Evolutionary conservation across 2,329 filamentous ascomycete genomes (phyloP).

Genomic region (Ilyonectria robusta): DNA sequence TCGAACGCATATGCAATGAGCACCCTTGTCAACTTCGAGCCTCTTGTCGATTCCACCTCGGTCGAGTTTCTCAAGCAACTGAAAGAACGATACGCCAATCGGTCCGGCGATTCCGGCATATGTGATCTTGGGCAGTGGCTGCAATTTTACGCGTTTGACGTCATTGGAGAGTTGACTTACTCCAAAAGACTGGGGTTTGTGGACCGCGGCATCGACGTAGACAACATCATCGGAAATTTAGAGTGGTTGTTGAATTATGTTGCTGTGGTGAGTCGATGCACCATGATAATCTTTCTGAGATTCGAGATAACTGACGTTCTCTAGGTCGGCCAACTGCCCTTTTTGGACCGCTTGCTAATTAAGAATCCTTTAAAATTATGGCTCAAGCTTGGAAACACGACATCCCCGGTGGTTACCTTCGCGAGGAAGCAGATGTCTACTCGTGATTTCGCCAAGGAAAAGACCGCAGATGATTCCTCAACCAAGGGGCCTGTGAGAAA

Average conservation of each 20-base stretch:
- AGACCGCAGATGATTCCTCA: not conserved
- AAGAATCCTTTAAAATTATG: slow-evolving; percentile 22
- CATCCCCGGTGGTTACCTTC: slow-evolving; percentile 20
- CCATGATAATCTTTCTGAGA: accelerated
- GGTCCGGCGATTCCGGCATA: not conserved
- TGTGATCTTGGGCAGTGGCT: slow-evolving; percentile 37
- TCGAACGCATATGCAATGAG: slow-evolving; percentile 31
- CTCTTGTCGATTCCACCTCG: slow-evolving; percentile 23
- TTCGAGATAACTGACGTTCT: not conserved
- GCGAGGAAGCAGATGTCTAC: slow-evolving; percentile 25
- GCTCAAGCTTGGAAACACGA: slow-evolving; percentile 21
- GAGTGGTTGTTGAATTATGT: slow-evolving; percentile 39
- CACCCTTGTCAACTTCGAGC: slow-evolving; percentile 26
- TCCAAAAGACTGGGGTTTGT: slow-evolving; percentile 35
- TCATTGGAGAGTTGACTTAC: slow-evolving; percentile 33
- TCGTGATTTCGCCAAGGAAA: not conserved
- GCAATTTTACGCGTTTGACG: slow-evolving; percentile 41
- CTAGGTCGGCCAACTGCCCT: slow-evolving; percentile 21
- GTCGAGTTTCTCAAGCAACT: slow-evolving; percentile 27
- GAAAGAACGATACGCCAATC: slow-evolving; percentile 5
- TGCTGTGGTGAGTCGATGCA: slow-evolving; percentile 14
- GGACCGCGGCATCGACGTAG: slow-evolving; percentile 32
- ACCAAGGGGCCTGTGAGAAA: not conserved
- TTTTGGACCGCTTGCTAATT: slow-evolving; percentile 15
- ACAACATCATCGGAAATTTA: slow-evolving; percentile 32